These are phyloP conservation scores for Emergomyces orientalis DNA, from an alignment of 2,329 filamentous ascomycete genomes.

Conservation along the genomic window DNA sequence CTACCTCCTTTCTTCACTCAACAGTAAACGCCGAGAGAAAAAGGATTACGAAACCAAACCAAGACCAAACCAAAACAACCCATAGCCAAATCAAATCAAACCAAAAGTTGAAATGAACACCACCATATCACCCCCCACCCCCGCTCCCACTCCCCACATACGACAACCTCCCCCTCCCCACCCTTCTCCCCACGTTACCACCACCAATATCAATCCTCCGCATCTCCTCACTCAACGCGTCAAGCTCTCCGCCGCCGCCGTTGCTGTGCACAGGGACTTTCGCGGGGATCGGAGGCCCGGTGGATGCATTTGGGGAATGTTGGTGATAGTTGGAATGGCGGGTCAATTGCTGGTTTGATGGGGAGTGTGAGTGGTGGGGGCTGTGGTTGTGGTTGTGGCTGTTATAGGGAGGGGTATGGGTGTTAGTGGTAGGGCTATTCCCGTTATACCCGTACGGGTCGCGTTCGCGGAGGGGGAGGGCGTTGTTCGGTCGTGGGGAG, in stretches of 20 bases:
- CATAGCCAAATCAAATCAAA: too few relatives aligned
- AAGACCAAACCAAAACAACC: not conserved
- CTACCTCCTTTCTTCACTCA: too few relatives aligned
- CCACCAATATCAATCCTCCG: constrained; percentile 42
- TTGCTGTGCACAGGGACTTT: constrained; percentile 34
- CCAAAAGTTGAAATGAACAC: too few relatives aligned
- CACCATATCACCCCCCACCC: not conserved
- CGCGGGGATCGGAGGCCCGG: constrained; percentile 34
- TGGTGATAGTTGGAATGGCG: constrained; percentile 11
- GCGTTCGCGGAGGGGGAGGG: constrained; percentile 17
- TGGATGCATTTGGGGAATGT: not conserved
- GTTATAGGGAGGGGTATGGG: constrained; percentile 8
- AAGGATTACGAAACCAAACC: too few relatives aligned
- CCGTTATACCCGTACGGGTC: constrained; percentile 17
- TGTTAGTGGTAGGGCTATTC: not conserved
- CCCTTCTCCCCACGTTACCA: not conserved
- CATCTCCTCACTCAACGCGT: constrained; percentile 50
- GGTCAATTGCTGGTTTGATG: constrained; percentile 17
- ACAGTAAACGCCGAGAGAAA: not conserved
- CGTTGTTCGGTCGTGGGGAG: constrained; percentile 18
- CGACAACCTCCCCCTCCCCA: not conserved
- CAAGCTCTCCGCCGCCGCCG: constrained; percentile 24
- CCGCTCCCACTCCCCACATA: not conserved
- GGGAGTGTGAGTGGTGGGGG: constrained; percentile 15
- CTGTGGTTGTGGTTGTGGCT: constrained; percentile 16